phyloP scores from a whole-genome alignment of 768 basidiomycete genomes.

The Macrolepiota albuminosa region DNA sequence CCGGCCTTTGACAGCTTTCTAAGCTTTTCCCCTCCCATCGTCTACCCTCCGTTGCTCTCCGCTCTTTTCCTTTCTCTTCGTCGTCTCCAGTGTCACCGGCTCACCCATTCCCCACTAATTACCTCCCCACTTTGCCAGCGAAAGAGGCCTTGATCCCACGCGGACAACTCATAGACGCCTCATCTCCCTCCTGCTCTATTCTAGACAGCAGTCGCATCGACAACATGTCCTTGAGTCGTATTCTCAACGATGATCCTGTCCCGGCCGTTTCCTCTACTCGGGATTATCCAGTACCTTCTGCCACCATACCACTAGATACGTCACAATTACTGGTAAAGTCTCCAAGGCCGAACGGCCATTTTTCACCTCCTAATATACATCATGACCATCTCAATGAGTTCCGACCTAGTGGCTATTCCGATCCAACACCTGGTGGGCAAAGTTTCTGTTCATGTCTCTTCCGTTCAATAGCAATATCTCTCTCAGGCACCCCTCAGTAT shows the following conservation, averaged over 20 bases:
- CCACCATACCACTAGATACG: constrained; percentile 16
- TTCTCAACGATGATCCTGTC: constrained; percentile 71
- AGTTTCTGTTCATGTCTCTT: constrained; percentile 9
- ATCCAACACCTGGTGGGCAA: constrained; percentile 9
- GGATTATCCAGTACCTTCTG: constrained; percentile 25
- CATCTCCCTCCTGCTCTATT: constrained; percentile 6
- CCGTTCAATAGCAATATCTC: not conserved
- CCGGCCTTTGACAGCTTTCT: constrained; percentile 19
- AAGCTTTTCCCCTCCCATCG: constrained; percentile 15
- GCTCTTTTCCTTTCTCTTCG: constrained; percentile 13
- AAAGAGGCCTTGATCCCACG: constrained; percentile 28
- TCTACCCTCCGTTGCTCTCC: constrained; percentile 10
- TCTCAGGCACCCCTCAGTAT: constrained; percentile 25
- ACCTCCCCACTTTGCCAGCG: constrained; percentile 3
- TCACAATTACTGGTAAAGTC: constrained; percentile 14
- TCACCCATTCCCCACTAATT: constrained; percentile 11
- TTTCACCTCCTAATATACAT: constrained; percentile 16
- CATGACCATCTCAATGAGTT: constrained; percentile 6
- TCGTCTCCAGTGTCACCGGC: not conserved
- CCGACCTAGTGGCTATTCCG: constrained; percentile 6
- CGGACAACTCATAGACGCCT: constrained; percentile 18
- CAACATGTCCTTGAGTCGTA: constrained; percentile 71
- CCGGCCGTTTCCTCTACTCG: constrained; percentile 30
- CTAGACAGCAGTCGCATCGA: not conserved
- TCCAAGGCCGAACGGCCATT: constrained; percentile 17